phyloP scores from a whole-genome alignment of 805 yeast species.

The Schwanniomyces polymorphus region DNA sequence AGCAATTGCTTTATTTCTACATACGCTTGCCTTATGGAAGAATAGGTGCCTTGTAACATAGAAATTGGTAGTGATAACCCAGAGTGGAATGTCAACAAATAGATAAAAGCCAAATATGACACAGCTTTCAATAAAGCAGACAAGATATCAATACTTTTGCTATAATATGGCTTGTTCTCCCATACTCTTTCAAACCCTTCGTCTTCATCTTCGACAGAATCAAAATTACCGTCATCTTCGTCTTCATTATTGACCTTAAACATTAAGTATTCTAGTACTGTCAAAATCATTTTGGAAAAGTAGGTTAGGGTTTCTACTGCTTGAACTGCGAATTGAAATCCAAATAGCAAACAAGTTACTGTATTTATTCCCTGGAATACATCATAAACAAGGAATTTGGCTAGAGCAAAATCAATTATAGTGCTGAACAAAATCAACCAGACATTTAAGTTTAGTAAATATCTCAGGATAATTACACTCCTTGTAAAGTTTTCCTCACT shows the following conservation, averaged over 20 bases:
- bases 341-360: slow-evolving; percentile 63
- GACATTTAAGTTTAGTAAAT: slow-evolving; percentile 40
- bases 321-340: slow-evolving; percentile 72
- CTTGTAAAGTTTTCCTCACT: slow-evolving; percentile 12
- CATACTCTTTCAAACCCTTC: slow-evolving; percentile 61
- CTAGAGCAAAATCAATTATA: slow-evolving; percentile 50
- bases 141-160: slow-evolving; percentile 55
- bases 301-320: slow-evolving; percentile 52
- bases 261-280: slow-evolving; percentile 52
- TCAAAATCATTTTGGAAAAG: slow-evolving; percentile 47
- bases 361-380: slow-evolving; percentile 52
- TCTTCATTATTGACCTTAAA: slow-evolving; percentile 37
- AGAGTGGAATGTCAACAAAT: slow-evolving; percentile 32
- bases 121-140: slow-evolving; percentile 41
- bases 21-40: slow-evolving; percentile 35
- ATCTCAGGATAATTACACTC: slow-evolving; percentile 27
- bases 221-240: slow-evolving; percentile 1
- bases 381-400: slow-evolving; percentile 57
- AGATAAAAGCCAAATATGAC: slow-evolving; percentile 31
- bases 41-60: slow-evolving; percentile 44
- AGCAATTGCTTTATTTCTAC: slow-evolving; percentile 44
- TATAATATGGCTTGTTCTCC: slow-evolving; percentile 66
- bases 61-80: slow-evolving; percentile 33
- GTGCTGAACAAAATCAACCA: slow-evolving; percentile 46
- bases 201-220: slow-evolving; percentile 11